phyloP scores from a whole-genome alignment of 2,329 filamentous ascomycete genomes.

The Lasiodiplodia citricola region DNA sequence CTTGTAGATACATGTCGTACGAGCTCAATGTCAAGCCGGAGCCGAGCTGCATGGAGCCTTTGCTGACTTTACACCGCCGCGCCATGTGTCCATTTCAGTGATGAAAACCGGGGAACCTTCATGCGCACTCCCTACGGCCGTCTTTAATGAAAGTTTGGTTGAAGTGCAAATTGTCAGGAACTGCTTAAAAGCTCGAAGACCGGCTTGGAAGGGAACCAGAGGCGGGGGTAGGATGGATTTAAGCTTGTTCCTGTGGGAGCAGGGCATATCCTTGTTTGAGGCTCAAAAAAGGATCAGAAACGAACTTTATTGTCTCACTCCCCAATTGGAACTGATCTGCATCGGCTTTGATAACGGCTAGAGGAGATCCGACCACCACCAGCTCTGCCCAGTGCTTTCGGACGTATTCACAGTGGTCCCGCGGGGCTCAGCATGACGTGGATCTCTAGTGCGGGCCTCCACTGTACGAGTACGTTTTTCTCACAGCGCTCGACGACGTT shows the following conservation, averaged over 20 bases:
- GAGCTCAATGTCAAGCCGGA: neutral
- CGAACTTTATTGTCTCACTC: neutral
- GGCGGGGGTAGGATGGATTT: neutral
- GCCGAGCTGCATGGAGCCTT: neutral
- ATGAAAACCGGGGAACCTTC: neutral
- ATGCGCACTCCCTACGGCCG: neutral
- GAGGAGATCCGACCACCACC: neutral
- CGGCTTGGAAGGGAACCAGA: neutral
- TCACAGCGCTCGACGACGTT: neutral
- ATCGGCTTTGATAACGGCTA: neutral
- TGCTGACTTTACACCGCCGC: neutral
- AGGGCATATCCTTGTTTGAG: neutral
- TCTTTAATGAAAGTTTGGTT: neutral
- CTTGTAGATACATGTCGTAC: slow-evolving; percentile 3
- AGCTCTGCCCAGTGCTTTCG: neutral
- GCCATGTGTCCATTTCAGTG: neutral
- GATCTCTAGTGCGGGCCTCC: neutral
- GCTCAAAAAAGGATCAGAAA: neutral
- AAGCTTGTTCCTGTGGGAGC: neutral
- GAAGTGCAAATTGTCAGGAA: neutral
- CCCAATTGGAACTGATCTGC: neutral
- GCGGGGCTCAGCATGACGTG: neutral
- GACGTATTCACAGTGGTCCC: neutral
- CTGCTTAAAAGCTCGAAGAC: neutral
- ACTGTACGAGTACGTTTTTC: neutral